Percentiles rank a stretch among this genome's conserved stretches.
phyloP scores from a whole-genome alignment of 495 filamentous ascomycete species.

The Daldinia loculata region DNA sequence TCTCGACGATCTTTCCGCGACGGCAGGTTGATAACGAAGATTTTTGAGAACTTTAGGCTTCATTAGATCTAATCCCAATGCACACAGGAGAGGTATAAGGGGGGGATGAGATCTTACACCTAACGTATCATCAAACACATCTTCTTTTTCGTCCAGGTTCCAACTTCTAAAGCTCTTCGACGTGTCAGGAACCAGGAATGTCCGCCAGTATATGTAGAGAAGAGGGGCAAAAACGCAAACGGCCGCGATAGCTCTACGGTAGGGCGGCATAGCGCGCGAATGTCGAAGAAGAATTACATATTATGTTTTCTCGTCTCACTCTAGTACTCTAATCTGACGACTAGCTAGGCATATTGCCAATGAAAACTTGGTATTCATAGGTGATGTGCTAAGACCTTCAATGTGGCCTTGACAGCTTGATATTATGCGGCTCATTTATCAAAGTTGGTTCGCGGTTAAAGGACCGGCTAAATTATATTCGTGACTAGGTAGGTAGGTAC shows the following conservation, averaged over 20 bases:
- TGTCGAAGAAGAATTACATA: constrained; percentile 6
- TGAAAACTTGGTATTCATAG: not conserved
- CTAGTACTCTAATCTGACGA: not conserved
- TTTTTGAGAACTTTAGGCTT: constrained; percentile 60
- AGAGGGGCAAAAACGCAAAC: constrained; percentile 29
- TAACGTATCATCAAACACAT: constrained; percentile 30
- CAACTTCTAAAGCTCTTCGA: not conserved
- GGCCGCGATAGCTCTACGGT: constrained; percentile 14
- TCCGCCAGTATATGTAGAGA: constrained; percentile 33
- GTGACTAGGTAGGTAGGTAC: too few species aligned
- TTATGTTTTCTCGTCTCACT: not conserved
- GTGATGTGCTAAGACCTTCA: not conserved
- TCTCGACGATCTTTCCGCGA: constrained; percentile 70
- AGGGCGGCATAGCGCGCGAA: constrained; percentile 19
- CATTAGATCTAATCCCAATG: not conserved
- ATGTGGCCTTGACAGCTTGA: constrained; percentile 6
- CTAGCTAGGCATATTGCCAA: not conserved
- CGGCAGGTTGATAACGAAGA: constrained; percentile 70
- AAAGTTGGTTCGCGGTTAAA: constrained; percentile 22
- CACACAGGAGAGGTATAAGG: not conserved
- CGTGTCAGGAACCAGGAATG: not conserved
- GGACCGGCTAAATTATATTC: constrained; percentile 21
- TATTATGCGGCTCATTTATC: constrained; percentile 4
- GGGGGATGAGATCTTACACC: constrained; percentile 17
- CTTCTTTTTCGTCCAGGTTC: not conserved